A percentile compares a stretch with the other conserved stretches of the same genome.
Evolutionary conservation across 805 yeast genomes (phyloP).

Genomic region (Myxozyma neglecta): DNA sequence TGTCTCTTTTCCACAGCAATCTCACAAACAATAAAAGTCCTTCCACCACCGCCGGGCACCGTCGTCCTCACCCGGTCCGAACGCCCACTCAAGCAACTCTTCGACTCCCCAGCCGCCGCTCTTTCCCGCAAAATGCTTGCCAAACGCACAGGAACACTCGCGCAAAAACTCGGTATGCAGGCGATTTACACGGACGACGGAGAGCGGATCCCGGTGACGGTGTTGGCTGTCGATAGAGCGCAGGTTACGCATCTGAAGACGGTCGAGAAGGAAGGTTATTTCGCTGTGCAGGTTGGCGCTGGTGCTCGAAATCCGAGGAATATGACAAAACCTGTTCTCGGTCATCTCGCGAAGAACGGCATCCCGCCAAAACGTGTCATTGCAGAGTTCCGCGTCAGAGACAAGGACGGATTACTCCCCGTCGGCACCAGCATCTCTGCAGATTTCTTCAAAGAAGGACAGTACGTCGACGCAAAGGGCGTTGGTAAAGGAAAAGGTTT

Average conservation of each 20-base stretch:
- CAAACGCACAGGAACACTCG: conserved; percentile 78
- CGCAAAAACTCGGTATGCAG: conserved; percentile 87
- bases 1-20: conserved; percentile 7
- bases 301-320: conserved; percentile 66
- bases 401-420: conserved; percentile 63
- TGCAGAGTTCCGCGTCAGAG: conserved; percentile 77
- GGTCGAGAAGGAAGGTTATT: conserved; percentile 70
- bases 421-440: conserved; percentile 78
- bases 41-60: conserved; percentile 8
- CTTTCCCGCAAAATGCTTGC: conserved; percentile 72
- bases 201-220: conserved; percentile 74
- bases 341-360: conserved; percentile 73
- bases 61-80: conserved; percentile 13
- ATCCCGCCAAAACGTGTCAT: conserved; percentile 80
- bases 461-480: conserved; percentile 77
- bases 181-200: conserved; percentile 75
- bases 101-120: conserved; percentile 67
- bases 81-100: conserved; percentile 49
- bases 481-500: conserved; percentile 92
- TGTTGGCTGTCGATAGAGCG: conserved; percentile 80
- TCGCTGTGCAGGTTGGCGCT: conserved; percentile 83
- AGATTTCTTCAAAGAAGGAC: conserved; percentile 80
- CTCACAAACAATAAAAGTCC: conserved; percentile 19
- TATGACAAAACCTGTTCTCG: conserved; percentile 64
- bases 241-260: conserved; percentile 81